Base-by-base conservation (phyloP, 2,329 filamentous ascomycete genomes). In the Blastomyces parvus region DNA sequence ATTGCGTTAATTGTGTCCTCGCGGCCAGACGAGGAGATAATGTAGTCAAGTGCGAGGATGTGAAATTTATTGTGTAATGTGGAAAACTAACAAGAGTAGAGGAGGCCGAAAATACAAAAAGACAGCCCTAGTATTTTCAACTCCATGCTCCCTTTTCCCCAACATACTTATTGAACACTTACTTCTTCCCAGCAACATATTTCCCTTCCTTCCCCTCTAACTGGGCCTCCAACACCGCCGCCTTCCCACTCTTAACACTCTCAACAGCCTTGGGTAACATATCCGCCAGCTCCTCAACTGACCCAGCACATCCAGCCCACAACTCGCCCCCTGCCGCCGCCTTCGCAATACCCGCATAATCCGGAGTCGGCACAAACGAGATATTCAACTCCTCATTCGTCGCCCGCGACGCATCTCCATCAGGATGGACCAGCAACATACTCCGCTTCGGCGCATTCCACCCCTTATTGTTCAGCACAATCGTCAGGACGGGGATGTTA, bases 401-500 rank as follows among this genome's bases (percentile, higher is more conserved):
- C 2, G 82, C 84, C 63, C 84, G 84, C 1, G 80, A 82, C 0
- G 84, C 86, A 60, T 83, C 78, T 13, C 86, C 86, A 46, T 86
- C 76, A 0, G 86, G 86, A 69, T 89, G 86, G 0, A 88, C 86
- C 13, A 88, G 79, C 25, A 87, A 73, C 70, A 88, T 78, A 19
- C 82, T 85, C 62, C 79, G 78, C 5, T 82, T 77, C 0, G 86
- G 86, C 0, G 86, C 86, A 69, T 89, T 87, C 86, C 86, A 89
- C 55, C 86, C 86, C 74, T 87, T 84, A 69, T 89, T 89, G 70
- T 88, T 88, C 60, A 89, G 73, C 13, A 88, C 84, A 53, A 89
- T 84, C 0, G 85, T 87, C 44, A 89, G 73, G 14, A 88, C 77
- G 0, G 86, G 86, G 62, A 88, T 87, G 7, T 82, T 80, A 72